A percentile compares a stretch with the other conserved stretches of the same genome.
These are phyloP conservation scores for Collybia sordida DNA, from an alignment of 768 basidiomycete species.

Conservation along the genomic window DNA sequence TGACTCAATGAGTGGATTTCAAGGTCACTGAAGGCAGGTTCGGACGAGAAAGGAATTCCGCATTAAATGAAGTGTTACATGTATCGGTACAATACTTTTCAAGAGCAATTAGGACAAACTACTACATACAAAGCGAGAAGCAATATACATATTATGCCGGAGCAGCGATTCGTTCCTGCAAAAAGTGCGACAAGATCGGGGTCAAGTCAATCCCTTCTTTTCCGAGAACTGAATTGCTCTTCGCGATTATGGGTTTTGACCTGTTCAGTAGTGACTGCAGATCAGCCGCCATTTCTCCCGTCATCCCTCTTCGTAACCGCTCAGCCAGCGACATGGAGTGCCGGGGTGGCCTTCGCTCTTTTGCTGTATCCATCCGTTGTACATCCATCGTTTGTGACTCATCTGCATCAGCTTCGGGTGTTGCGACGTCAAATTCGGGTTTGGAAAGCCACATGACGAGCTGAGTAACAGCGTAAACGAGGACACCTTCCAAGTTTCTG, in stretches of 20 bases:
- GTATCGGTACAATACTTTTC: slow-evolving; percentile 13
- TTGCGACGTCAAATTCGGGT: slow-evolving; percentile 57
- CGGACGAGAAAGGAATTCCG: background rate
- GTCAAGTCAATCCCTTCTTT: slow-evolving; percentile 55
- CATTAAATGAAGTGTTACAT: background rate
- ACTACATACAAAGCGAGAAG: slow-evolving; percentile 1
- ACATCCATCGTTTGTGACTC: slow-evolving; percentile 40
- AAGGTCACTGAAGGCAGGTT: background rate
- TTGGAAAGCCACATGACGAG: slow-evolving; percentile 78
- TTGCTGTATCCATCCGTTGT: slow-evolving; percentile 19
- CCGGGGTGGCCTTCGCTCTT: slow-evolving; percentile 39
- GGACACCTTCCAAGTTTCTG: slow-evolving; percentile 63
- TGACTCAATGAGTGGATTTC: slow-evolving; percentile 42
- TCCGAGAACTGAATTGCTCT: slow-evolving; percentile 51
- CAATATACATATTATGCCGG: slow-evolving; percentile 27
- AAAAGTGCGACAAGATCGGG: slow-evolving; percentile 58
- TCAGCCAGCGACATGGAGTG: slow-evolving; percentile 58
- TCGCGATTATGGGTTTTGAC: slow-evolving; percentile 61
- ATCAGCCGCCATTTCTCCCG: slow-evolving; percentile 77
- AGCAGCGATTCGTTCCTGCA: slow-evolving; percentile 58
- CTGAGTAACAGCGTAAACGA: slow-evolving; percentile 74
- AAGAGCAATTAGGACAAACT: slow-evolving; percentile 3
- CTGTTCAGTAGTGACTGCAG: slow-evolving; percentile 65
- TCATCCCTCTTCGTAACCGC: slow-evolving; percentile 71
- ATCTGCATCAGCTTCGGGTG: slow-evolving; percentile 43